A percentile compares a stretch with the other conserved stretches of the same genome.
phyloP scores from a whole-genome alignment of 805 yeast species.

The Wickerhamomyces rabaulensis region DNA sequence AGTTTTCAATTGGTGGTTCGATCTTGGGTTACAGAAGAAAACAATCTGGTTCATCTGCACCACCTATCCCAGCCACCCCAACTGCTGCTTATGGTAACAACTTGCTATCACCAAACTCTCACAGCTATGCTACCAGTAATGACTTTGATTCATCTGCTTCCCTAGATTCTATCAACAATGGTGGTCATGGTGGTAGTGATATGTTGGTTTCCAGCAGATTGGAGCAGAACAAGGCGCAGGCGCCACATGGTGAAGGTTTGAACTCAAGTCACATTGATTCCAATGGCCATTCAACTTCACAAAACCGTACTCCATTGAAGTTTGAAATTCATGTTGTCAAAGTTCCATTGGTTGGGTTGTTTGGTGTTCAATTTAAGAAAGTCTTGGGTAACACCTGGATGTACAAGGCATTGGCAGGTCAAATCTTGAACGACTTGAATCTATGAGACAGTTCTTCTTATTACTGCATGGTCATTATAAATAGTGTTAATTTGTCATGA shows the following conservation, averaged over 20 bases:
- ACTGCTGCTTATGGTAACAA: slow-evolving; percentile 31
- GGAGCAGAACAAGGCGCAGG: slow-evolving; percentile 37
- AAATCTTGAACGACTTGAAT: slow-evolving; percentile 45
- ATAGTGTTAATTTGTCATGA: not conserved
- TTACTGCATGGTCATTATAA: not conserved
- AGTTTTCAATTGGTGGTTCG: slow-evolving; percentile 58
- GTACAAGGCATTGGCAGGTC: slow-evolving; percentile 86
- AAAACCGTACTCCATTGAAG: slow-evolving; percentile 60
- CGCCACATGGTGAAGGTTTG: slow-evolving; percentile 6
- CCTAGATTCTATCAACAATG: slow-evolving; percentile 58
- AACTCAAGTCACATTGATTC: not conserved
- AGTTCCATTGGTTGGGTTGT: slow-evolving; percentile 83
- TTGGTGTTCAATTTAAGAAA: slow-evolving; percentile 93
- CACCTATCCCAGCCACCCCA: slow-evolving; percentile 52
- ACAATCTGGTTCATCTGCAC: slow-evolving; percentile 22
- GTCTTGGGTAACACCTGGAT: slow-evolving; percentile 92
- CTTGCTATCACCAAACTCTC: slow-evolving; percentile 23
- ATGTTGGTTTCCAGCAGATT: slow-evolving; percentile 56
- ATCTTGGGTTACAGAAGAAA: slow-evolving; percentile 47
- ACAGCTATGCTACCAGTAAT: slow-evolving; percentile 26
- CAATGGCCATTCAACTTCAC: slow-evolving; percentile 5
- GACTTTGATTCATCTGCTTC: slow-evolving; percentile 40
- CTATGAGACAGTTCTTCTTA: slow-evolving; percentile 7
- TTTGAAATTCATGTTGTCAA: slow-evolving; percentile 91
- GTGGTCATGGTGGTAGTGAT: slow-evolving; percentile 37